These are phyloP conservation scores for Stramenopiles sp. DNA, from an alignment of 352 stramenopile species.

Conservation along the genomic window DNA sequence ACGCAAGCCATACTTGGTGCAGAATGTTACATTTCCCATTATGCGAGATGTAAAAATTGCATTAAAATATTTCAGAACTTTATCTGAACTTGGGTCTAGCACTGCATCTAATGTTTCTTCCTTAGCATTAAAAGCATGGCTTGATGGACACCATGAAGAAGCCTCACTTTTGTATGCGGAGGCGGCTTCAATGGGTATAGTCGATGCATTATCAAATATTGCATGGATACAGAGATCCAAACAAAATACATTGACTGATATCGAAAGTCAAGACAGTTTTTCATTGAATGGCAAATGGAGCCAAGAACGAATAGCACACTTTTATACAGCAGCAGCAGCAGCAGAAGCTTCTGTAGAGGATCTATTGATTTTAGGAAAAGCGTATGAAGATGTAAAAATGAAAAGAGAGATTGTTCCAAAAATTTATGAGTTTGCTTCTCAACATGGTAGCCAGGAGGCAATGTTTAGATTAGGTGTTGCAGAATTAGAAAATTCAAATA, in stretches of 20 bases:
- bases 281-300: not conserved
- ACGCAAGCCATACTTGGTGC: not conserved
- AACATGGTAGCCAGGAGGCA: not conserved
- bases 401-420: not conserved
- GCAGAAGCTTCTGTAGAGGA: not conserved
- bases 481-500: not conserved
- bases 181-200: not conserved
- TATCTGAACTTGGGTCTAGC: not conserved
- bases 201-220: not conserved
- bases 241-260: not conserved
- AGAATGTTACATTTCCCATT: not conserved
- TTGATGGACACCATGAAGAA: not conserved
- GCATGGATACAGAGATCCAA: not conserved
- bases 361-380: not conserved
- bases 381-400: not conserved
- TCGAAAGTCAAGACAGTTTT: not conserved
- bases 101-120: not conserved
- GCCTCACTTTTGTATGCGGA: not conserved
- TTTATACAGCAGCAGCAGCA: not conserved
- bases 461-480: not conserved
- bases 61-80: constrained; percentile 4
- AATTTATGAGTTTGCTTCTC: not conserved
- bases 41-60: not conserved
- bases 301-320: not conserved
- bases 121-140: not conserved